phyloP scores from a whole-genome alignment of 495 filamentous ascomycete species.

The Hypoxylon lienhwacheense region DNA sequence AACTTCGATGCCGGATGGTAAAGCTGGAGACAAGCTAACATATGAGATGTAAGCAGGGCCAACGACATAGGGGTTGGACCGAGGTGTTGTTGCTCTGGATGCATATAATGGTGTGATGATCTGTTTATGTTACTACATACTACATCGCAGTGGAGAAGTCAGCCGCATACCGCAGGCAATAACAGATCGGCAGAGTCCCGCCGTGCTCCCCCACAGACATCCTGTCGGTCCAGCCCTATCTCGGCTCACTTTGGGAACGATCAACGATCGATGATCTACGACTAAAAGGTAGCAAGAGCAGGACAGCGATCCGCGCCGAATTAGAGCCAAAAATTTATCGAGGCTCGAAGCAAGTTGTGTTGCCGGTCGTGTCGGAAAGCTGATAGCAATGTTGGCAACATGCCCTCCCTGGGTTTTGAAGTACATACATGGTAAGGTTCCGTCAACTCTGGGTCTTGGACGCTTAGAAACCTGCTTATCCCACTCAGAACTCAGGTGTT shows the following conservation, averaged over 20 bases:
- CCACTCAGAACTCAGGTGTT: neutral
- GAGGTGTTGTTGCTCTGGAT: slow-evolving; percentile 26
- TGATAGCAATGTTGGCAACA: neutral
- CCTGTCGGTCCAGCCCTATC: slow-evolving; percentile 14
- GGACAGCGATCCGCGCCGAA: too few relatives aligned
- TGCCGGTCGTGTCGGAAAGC: neutral
- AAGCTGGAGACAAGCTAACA: slow-evolving; percentile 14
- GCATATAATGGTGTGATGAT: slow-evolving; percentile 21
- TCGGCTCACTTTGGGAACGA: slow-evolving; percentile 6
- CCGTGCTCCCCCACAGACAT: neutral
- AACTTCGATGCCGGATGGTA: slow-evolving; percentile 10
- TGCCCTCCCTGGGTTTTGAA: slow-evolving; percentile 5
- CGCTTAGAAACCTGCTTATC: slow-evolving; percentile 4
- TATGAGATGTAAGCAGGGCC: slow-evolving; percentile 14
- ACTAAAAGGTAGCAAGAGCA: too few relatives aligned
- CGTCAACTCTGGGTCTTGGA: slow-evolving; percentile 11
- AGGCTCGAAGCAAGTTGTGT: neutral
- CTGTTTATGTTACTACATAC: slow-evolving; percentile 4
- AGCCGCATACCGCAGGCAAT: slow-evolving; percentile 25
- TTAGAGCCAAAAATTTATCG: neutral
- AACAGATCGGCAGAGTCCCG: slow-evolving; percentile 21
- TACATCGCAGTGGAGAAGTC: neutral
- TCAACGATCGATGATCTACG: too few relatives aligned
- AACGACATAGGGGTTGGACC: slow-evolving; percentile 20
- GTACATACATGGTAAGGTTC: neutral